phyloP scores from a whole-genome alignment of 2,329 filamentous ascomycete species.

The Basipetospora chlamydospora region DNA sequence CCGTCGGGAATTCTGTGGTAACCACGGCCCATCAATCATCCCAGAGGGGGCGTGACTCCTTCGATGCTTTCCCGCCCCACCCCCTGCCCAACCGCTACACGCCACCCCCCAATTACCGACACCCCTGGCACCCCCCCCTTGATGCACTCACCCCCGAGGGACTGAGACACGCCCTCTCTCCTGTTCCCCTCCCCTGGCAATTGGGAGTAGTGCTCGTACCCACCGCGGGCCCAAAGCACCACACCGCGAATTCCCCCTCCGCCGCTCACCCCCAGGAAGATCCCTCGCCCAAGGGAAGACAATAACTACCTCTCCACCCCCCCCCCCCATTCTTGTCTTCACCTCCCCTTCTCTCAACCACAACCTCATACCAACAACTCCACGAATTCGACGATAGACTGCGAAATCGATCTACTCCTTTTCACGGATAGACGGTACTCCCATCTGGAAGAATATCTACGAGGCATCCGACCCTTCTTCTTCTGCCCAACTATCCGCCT shows the following conservation, averaged over 20 bases:
- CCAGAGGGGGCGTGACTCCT: constrained; percentile 2
- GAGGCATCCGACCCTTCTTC: background rate
- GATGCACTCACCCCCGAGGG: background rate
- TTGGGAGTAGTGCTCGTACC: too few relatives aligned
- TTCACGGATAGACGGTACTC: too few relatives aligned
- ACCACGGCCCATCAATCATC: background rate
- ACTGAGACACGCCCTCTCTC: background rate
- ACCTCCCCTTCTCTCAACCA: constrained; percentile 1
- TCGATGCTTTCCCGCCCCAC: background rate
- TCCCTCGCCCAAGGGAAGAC: background rate
- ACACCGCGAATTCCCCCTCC: constrained; percentile 3
- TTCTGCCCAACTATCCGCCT: background rate
- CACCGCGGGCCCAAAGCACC: too few relatives aligned
- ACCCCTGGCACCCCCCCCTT: background rate
- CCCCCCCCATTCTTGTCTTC: background rate
- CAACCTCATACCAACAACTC: background rate
- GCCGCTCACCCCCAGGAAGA: background rate
- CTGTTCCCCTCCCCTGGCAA: background rate
- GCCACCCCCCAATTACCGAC: background rate
- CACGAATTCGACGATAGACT: background rate
- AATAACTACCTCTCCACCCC: constrained; percentile 5
- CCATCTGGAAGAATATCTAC: too few relatives aligned
- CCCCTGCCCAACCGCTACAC: background rate
- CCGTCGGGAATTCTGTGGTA: background rate
- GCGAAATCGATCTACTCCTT: too few relatives aligned